Evolutionary conservation across 352 stramenopile genomes (phyloP).

Genomic region (Phytophthora meadii): DNA sequence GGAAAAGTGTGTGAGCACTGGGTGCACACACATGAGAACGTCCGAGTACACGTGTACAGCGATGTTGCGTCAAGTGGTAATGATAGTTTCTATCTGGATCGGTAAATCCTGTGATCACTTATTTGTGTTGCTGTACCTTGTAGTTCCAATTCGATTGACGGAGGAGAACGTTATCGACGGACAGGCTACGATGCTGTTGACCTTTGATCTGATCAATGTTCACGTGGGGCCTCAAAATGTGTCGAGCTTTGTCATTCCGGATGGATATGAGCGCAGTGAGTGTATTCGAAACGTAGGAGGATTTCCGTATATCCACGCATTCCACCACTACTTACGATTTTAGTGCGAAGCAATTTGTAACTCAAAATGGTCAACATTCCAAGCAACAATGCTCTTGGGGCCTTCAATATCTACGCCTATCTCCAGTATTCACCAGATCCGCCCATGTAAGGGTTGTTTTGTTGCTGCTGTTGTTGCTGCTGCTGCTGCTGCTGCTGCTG

Average conservation of each 20-base stretch:
- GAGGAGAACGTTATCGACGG: conserved; percentile 63
- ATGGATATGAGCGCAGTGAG: conserved; percentile 62
- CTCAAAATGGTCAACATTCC: conserved; percentile 8
- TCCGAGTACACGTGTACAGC: conserved; percentile 69
- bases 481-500: conserved; percentile 41
- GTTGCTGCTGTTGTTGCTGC: conserved; percentile 44
- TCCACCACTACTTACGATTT: conserved; percentile 78
- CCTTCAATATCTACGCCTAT: conserved; percentile 31
- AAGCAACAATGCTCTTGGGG: conserved; percentile 25
- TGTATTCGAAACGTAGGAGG: conserved; percentile 65
- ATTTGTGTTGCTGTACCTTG: neutral
- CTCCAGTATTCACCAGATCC: conserved; percentile 63
- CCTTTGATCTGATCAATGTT: conserved; percentile 67
- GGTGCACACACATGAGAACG: conserved; percentile 55
- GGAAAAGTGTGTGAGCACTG: conserved; percentile 72
- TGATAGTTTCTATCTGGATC: neutral
- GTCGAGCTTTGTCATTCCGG: conserved; percentile 58
- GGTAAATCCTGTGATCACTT: neutral
- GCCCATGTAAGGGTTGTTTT: conserved; percentile 53
- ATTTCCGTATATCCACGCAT: conserved; percentile 84
- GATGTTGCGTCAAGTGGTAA: conserved; percentile 52
- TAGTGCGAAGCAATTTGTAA: conserved; percentile 27
- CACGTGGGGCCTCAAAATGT: conserved; percentile 56
- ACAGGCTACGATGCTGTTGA: conserved; percentile 60
- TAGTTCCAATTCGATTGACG: conserved; percentile 73